Conservation (phyloP, 1,284 basidiomycete genomes). For the Mycosarcoma maydis region DNA sequence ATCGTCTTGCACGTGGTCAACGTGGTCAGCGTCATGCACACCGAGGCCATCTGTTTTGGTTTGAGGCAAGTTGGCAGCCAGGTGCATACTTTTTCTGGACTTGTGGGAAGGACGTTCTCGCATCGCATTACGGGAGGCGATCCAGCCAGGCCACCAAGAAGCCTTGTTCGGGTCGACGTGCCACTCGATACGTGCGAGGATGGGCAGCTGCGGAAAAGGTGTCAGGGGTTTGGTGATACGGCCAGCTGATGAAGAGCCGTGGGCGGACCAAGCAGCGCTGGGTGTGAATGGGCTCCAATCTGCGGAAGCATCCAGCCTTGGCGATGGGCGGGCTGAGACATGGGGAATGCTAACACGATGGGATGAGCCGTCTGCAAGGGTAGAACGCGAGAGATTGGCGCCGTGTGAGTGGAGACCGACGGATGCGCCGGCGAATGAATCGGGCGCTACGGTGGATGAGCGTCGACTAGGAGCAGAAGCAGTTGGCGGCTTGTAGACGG, state of each 20-base stretch:
- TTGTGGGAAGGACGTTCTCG: constrained; percentile 1
- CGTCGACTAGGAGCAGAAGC: constrained; percentile 21
- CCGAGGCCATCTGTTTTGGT: not conserved
- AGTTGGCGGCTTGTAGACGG: constrained; percentile 5
- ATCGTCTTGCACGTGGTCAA: not conserved
- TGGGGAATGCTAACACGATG: constrained; percentile 24
- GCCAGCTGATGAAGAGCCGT: constrained; percentile 14
- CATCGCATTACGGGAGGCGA: constrained; percentile 6
- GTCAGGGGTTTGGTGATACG: not conserved
- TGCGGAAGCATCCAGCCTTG: constrained; percentile 16
- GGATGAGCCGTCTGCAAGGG: constrained; percentile 13
- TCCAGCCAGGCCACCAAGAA: constrained; percentile 57
- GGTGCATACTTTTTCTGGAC: constrained; percentile 23
- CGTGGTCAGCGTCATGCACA: not conserved
- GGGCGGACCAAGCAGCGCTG: constrained; percentile 24
- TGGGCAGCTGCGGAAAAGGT: constrained; percentile 48
- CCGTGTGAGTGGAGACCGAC: constrained; percentile 5
- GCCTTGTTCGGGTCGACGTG: constrained; percentile 58
- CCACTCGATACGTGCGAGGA: constrained; percentile 63
- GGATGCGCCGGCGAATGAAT: constrained; percentile 12
- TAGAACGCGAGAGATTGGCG: constrained; percentile 24
- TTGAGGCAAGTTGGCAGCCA: constrained; percentile 6
- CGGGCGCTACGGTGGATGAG: constrained; percentile 5
- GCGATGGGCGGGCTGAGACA: constrained; percentile 23
- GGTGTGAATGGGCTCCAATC: constrained; percentile 31